Percentiles rank a stretch among this genome's conserved stretches.
phyloP scores from a whole-genome alignment of 2,329 filamentous ascomycete genomes.

The Pseudocercospora cruenta region DNA sequence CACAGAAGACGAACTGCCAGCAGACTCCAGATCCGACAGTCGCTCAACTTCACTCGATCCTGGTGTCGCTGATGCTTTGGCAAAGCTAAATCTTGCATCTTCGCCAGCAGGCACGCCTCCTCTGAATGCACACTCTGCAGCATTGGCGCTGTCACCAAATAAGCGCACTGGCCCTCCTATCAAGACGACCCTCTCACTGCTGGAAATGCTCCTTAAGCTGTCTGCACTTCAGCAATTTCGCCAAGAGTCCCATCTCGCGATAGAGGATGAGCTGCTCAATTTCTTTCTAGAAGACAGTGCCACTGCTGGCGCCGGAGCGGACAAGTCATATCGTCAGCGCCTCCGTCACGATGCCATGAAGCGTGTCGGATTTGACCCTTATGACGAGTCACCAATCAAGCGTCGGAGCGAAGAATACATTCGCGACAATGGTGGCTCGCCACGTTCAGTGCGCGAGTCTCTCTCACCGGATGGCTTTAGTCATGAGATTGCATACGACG shows the following conservation, averaged over 20 bases:
- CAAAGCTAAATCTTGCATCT: slow-evolving; percentile 49
- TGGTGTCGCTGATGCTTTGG: slow-evolving; percentile 47
- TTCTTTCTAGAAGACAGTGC: slow-evolving; percentile 79
- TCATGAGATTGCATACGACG: slow-evolving; percentile 23
- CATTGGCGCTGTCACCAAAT: slow-evolving; percentile 36
- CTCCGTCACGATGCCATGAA: slow-evolving; percentile 63
- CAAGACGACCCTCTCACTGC: slow-evolving; percentile 72
- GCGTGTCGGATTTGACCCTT: slow-evolving; percentile 71
- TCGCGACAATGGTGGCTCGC: slow-evolving; percentile 15
- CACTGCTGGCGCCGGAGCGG: slow-evolving; percentile 66
- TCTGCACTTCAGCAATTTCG: slow-evolving; percentile 89
- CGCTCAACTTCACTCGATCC: slow-evolving; percentile 45
- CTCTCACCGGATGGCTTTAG: slow-evolving; percentile 8
- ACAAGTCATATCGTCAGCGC: slow-evolving; percentile 63
- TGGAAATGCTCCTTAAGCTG: slow-evolving; percentile 86
- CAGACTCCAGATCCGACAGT: slow-evolving; percentile 15
- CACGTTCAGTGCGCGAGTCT: slow-evolving; percentile 15
- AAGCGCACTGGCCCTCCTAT: slow-evolving; percentile 45
- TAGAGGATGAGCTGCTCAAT: slow-evolving; percentile 83
- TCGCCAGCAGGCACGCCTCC: slow-evolving; percentile 20
- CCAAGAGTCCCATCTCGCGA: slow-evolving; percentile 84
- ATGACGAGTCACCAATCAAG: slow-evolving; percentile 72
- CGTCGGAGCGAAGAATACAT: slow-evolving; percentile 66
- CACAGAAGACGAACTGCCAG: slow-evolving; percentile 52
- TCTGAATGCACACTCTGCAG: slow-evolving; percentile 32